Conservation (phyloP, 768 basidiomycete genomes). For the Trametes coccinea region DNA sequence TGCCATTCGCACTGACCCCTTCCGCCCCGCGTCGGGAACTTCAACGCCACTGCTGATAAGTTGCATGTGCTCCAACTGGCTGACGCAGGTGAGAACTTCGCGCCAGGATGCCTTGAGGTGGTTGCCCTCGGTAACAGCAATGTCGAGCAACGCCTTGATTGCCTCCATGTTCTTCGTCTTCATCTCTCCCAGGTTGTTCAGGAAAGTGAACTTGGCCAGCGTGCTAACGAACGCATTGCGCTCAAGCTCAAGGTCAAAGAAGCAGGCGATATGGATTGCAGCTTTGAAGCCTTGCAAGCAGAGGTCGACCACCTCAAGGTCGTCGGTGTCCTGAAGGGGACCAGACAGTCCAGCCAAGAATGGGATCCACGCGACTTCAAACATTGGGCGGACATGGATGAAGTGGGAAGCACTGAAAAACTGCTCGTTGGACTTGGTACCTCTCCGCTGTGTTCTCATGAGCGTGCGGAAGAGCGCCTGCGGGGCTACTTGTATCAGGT, state of each 20-base stretch:
- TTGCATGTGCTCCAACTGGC: slow-evolving; percentile 98
- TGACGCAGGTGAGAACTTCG: slow-evolving; percentile 95
- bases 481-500: not conserved
- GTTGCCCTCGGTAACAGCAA: slow-evolving; percentile 96
- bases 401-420: slow-evolving; percentile 97
- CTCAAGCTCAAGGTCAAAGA: slow-evolving; percentile 96
- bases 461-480: slow-evolving; percentile 91
- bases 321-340: slow-evolving; percentile 93
- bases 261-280: slow-evolving; percentile 95
- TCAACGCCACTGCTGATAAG: slow-evolving; percentile 91
- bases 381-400: slow-evolving; percentile 97
- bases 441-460: slow-evolving; percentile 88
- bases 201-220: slow-evolving; percentile 93
- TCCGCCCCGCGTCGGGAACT: slow-evolving; percentile 69
- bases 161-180: slow-evolving; percentile 99
- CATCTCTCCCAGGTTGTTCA: slow-evolving; percentile 98
- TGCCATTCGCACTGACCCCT: slow-evolving; percentile 57
- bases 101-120: slow-evolving; percentile 95
- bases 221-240: slow-evolving; percentile 99
- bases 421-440: slow-evolving; percentile 74
- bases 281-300: slow-evolving; percentile 96
- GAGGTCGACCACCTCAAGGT: slow-evolving; percentile 86
- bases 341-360: slow-evolving; percentile 94
- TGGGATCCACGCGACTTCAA: slow-evolving; percentile 99
- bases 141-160: slow-evolving; percentile 91